Evolutionary conservation across 208 protist genomes (phyloP).

Genomic region (Sergeia podlipaevii): DNA sequence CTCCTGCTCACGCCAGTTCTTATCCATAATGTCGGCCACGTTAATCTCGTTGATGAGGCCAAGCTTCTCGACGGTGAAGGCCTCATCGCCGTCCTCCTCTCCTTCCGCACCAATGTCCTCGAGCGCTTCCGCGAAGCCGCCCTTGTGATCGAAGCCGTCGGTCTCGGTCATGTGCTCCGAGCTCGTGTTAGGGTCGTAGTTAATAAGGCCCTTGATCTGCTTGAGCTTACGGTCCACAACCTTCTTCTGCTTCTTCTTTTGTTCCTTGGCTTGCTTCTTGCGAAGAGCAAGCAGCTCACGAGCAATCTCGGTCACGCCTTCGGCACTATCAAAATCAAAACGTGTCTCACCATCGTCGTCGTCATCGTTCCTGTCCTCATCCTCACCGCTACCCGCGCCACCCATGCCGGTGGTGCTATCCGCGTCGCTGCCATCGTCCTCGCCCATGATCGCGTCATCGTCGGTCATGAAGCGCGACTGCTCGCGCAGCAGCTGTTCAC

Average conservation of each 20-base stretch:
- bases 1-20: conserved; percentile 28
- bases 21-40: conserved; percentile 58
- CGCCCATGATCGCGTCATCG: conserved; percentile 12
- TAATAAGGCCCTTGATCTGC: conserved; percentile 90
- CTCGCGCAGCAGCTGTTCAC: conserved; percentile 78
- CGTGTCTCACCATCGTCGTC: conserved; percentile 31
- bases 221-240: conserved; percentile 90
- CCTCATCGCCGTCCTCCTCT: conserved; percentile 37
- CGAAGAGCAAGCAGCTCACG: conserved; percentile 80
- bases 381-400: conserved; percentile 14
- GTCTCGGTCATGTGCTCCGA: conserved; percentile 68
- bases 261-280: conserved; percentile 78
- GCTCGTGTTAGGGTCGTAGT: conserved; percentile 84
- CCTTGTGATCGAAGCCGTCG: conserved; percentile 41
- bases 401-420: conserved; percentile 5
- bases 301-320: conserved; percentile 79
- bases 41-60: conserved; percentile 55
- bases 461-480: conserved; percentile 20
- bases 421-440: conserved; percentile 18
- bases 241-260: conserved; percentile 93
- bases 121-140: conserved; percentile 3
- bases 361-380: conserved; percentile 26
- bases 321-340: conserved; percentile 78
- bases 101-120: conserved; percentile 9
- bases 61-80: conserved; percentile 76